These are phyloP conservation scores for Xerocomellus intermedius DNA, from an alignment of 768 basidiomycete species.

Conservation along the genomic window DNA sequence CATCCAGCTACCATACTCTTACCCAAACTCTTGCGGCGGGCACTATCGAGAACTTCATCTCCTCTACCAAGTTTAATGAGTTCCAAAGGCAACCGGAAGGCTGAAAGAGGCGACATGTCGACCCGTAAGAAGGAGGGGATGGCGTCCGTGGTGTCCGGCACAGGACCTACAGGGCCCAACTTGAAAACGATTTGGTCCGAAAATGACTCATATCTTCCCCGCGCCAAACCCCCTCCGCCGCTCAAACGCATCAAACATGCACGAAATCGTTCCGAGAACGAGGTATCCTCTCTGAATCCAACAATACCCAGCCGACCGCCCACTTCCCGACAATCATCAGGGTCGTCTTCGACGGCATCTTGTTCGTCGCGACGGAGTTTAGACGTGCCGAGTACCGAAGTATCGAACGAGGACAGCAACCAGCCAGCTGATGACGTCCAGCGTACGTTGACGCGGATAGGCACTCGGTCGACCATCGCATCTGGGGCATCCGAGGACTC, in stretches of 20 bases:
- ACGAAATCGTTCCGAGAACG: conserved; percentile 5
- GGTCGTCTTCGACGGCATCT: background rate
- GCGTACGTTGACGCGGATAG: background rate
- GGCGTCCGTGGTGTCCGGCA: background rate
- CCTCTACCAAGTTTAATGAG: background rate
- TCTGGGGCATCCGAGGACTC: background rate
- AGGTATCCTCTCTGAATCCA: background rate
- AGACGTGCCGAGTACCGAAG: background rate
- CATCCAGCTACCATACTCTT: background rate
- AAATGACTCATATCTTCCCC: conserved; percentile 22
- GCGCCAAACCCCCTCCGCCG: conserved; percentile 18
- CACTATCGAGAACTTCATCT: background rate
- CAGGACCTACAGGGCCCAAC: background rate
- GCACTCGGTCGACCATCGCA: background rate
- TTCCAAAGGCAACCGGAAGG: background rate
- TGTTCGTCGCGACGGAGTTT: background rate
- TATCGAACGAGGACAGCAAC: background rate
- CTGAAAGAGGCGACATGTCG: background rate
- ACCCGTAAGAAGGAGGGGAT: background rate
- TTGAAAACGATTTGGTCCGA: conserved; percentile 12
- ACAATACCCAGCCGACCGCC: background rate
- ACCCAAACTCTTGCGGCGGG: background rate
- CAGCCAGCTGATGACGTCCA: background rate
- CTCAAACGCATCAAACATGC: conserved; percentile 10
- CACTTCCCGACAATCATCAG: background rate